phyloP scores from a whole-genome alignment of 2,329 filamentous ascomycete genomes.

The Ceratocystis alfenasii region DNA sequence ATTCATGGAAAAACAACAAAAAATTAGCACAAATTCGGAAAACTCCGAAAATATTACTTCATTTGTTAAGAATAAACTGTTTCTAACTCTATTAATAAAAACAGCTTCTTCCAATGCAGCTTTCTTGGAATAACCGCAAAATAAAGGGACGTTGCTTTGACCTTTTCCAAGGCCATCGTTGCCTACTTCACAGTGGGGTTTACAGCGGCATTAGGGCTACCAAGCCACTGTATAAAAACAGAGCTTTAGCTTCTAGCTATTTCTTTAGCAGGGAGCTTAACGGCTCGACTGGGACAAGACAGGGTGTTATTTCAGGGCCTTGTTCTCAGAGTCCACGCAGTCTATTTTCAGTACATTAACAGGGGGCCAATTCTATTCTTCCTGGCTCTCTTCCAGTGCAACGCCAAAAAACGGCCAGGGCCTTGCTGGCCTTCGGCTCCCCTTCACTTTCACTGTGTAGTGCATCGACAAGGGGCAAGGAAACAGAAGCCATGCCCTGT shows the following conservation, averaged over 20 bases:
- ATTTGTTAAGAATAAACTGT: not conserved
- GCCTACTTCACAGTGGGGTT: not conserved
- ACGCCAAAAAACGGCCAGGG: no score
- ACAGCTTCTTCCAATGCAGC: not conserved
- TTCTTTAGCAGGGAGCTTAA: no score
- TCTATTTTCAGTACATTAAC: not conserved
- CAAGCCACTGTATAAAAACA: not conserved
- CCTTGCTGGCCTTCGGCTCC: no score
- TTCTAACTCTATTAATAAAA: not conserved
- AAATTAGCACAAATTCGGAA: not conserved
- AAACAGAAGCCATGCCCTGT: no score
- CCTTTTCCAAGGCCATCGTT: not conserved
- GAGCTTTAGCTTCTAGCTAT: no score
- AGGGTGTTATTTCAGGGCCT: slow-evolving; percentile 17
- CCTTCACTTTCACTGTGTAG: no score
- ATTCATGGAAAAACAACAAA: not conserved
- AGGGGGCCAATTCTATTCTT: not conserved
- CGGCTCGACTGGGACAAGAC: slow-evolving; percentile 8
- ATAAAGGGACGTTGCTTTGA: slow-evolving; percentile 5
- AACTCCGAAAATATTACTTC: not conserved
- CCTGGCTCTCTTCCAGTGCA: no score
- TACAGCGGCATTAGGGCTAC: not conserved
- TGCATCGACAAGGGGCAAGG: no score
- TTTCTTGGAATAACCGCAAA: not conserved
- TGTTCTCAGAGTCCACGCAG: not conserved